These are phyloP conservation scores for Byssochlamys sp. DNA, from an alignment of 2,329 filamentous ascomycete species.

Conservation along the genomic window DNA sequence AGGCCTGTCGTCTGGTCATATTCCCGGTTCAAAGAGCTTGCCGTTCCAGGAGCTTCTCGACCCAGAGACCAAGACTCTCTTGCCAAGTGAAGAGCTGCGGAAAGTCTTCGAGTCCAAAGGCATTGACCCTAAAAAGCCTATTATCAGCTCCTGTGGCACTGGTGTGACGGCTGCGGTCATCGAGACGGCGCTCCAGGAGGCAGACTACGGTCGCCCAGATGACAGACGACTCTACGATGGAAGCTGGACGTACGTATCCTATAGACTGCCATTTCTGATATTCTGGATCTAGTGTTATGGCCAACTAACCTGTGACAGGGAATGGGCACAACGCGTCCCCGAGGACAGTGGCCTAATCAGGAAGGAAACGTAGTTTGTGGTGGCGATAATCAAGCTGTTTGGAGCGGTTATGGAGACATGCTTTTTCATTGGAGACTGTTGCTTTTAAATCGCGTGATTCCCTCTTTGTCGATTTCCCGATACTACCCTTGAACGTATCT, in stretches of 20 bases:
- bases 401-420: not conserved
- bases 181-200: conserved; percentile 73
- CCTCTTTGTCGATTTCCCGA: not conserved
- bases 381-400: not conserved
- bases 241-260: conserved; percentile 78
- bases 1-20: conserved; percentile 79
- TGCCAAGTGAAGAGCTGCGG: conserved; percentile 60
- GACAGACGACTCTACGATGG: conserved; percentile 80
- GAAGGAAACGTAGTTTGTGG: conserved; percentile 11
- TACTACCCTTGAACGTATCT: not conserved
- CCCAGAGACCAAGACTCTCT: conserved; percentile 68
- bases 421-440: not conserved
- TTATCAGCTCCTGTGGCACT: conserved; percentile 83
- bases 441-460: not conserved
- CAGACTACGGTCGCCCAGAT: conserved; percentile 59
- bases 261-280: not conserved
- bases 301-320: conserved; percentile 20
- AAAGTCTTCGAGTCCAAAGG: conserved; percentile 71
- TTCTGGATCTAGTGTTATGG: not conserved
- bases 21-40: conserved; percentile 76
- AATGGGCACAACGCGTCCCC: conserved; percentile 44
- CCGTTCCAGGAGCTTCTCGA: conserved; percentile 74
- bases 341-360: conserved; percentile 39
- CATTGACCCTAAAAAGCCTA: conserved; percentile 66
- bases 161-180: conserved; percentile 88